Base-by-base conservation (phyloP, 2,329 filamentous ascomycete genomes). In the Torrubiellomyces zombiae region DNA sequence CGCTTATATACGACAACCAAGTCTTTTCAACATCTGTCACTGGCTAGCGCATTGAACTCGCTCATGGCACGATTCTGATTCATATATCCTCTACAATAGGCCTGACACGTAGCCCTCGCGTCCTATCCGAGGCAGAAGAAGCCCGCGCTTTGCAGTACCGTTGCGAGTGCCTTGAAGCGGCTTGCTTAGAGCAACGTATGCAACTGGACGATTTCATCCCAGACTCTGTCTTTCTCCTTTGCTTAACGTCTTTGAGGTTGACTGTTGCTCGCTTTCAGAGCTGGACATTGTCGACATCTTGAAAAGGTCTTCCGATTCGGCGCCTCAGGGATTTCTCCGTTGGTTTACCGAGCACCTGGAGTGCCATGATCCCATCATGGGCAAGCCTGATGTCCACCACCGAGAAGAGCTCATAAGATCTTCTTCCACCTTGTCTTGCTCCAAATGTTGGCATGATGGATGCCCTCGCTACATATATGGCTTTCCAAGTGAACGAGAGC, bases 381-480 rank as follows among this genome's bases (percentile, higher is more conserved):
- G 52, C n/a, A n/a, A n/a, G n/a, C n/a, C n/a, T n/a, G n/a, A n/a
- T n/a, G n/a, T n/a, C n/a, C n/a, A n/a, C n/a, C n/a, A n/a, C n/a
- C n/a, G n/a, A n/a, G n/a, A n/a, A n/a, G n/a, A n/a, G n/a, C n/a
- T n/a, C n/a, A n/a, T n/a, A n/a, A n/a, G n/a, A n/a, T n/a, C n/a
- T n/a, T n/a, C n/a, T n/a, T n/a, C n/a, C n/a, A n/a, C n/a, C n/a
- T n/a, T 33, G 24, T 42, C 38, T 16, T 38, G 60, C 8, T 60
- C 60, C 42, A 69, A 65, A 41, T 71, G 66, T 42, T 58, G 51
- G 44, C 51, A 68, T 32, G 58, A 67, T 26, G 51, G 51, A 28
- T 71, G 66, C 36, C 45, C 64, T 30, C 58, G 65, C 40, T 70
- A 67, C 42, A 58, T 70, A 18, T 71, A 70, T 34, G 66, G 66